Evolutionary conservation across 306 rosid genomes (phyloP).

Genomic region (Bauhinia variegata): DNA sequence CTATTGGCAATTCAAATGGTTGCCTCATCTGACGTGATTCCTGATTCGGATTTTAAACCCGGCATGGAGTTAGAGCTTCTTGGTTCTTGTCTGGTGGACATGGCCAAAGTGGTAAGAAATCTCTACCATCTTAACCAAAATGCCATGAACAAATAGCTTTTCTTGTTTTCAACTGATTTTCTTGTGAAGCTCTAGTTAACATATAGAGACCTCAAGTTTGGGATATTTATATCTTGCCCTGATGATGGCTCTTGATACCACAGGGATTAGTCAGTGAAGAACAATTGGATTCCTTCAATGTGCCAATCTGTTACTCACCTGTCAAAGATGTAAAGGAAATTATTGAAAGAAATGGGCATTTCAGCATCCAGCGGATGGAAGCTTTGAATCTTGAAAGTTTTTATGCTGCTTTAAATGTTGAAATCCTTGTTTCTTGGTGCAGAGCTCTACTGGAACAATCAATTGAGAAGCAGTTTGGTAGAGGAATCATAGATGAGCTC

Average conservation of each 20-base stretch:
- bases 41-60: background rate
- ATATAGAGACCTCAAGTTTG: too few species aligned
- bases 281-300: slow-evolving; percentile 10
- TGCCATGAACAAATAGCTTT: too few species aligned
- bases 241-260: too few species aligned
- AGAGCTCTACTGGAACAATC: background rate
- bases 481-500: background rate
- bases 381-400: background rate
- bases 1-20: slow-evolving; percentile 37
- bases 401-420: too few species aligned
- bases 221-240: too few species aligned
- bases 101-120: slow-evolving; percentile 39
- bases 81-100: slow-evolving; percentile 43
- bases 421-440: too few species aligned
- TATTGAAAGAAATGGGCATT: background rate
- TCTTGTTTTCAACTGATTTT: too few species aligned
- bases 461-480: background rate
- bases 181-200: too few species aligned
- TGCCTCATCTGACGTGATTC: background rate
- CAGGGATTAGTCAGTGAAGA: slow-evolving; percentile 4
- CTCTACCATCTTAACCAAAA: too few species aligned
- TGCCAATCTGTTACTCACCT: background rate
- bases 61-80: slow-evolving; percentile 35
- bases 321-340: background rate
- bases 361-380: background rate